Conservation (phyloP, 2,329 filamentous ascomycete species). For the Fulvia fulva region DNA sequence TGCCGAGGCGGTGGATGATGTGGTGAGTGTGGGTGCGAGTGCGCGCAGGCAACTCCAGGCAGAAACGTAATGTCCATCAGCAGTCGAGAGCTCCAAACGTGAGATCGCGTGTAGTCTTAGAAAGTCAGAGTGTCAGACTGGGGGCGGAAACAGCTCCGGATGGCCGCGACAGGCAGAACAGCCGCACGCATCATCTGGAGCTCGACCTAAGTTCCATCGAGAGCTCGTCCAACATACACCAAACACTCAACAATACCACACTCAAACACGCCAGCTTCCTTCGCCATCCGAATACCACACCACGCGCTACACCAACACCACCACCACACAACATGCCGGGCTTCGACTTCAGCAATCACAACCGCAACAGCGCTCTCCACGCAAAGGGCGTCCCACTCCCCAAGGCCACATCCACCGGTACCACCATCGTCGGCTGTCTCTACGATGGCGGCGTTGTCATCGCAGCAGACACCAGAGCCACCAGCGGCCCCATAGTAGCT, state of each 20-base stretch:
- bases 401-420: conserved; percentile 97
- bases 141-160: not conserved
- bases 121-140: not conserved
- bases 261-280: not conserved
- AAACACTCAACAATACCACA: not conserved
- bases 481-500: conserved; percentile 94
- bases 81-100: not conserved
- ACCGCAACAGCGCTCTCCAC: conserved; percentile 95
- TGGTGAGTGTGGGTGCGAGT: conserved; percentile 2
- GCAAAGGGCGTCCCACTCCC: conserved; percentile 89
- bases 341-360: conserved; percentile 99
- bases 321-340: conserved; percentile 69
- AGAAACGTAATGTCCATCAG: not conserved
- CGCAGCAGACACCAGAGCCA: conserved; percentile 95
- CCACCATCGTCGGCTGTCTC: conserved; percentile 96
- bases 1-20: conserved; percentile 13
- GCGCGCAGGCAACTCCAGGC: conserved; percentile 8
- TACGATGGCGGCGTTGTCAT: conserved; percentile 97
- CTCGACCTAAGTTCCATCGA: conserved; percentile 5
- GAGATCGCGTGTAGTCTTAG: not conserved
- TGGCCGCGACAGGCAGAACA: not conserved
- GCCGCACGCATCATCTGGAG: conserved; percentile 16
- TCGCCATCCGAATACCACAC: conserved; percentile 2
- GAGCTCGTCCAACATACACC: not conserved
- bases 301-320: not conserved